Conservation (phyloP, 495 filamentous ascomycete species). For the Podospora fimiseda region DNA sequence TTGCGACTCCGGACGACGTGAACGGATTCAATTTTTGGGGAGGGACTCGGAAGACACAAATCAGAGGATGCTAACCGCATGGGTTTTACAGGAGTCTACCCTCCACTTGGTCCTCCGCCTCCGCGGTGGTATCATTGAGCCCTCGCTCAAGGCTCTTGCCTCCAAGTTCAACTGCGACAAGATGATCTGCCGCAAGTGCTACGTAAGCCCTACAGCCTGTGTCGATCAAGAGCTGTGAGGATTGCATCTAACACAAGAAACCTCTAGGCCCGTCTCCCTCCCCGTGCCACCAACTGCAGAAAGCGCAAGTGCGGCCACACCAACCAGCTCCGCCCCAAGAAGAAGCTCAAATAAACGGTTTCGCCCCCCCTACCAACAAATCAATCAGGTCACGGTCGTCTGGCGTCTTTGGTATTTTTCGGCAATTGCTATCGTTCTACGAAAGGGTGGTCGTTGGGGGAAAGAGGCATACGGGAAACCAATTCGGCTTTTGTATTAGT, state of each 20-base stretch:
- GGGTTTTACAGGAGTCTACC: slow-evolving; percentile 73
- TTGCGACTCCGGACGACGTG: too few relatives aligned
- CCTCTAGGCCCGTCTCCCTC: slow-evolving; percentile 81
- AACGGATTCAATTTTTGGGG: background rate
- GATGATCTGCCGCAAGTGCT: slow-evolving; percentile 99
- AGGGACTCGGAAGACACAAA: background rate
- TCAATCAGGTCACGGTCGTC: slow-evolving; percentile 27
- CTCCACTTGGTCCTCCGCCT: slow-evolving; percentile 99
- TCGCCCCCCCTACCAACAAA: background rate
- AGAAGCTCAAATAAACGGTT: slow-evolving; percentile 93
- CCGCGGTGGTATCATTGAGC: slow-evolving; percentile 99
- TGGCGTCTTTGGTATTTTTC: slow-evolving; percentile 35
- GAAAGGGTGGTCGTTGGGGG: slow-evolving; percentile 17
- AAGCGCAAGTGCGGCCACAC: slow-evolving; percentile 99
- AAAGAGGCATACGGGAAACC: slow-evolving; percentile 10
- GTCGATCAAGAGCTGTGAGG: too few relatives aligned
- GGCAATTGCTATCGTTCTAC: slow-evolving; percentile 24
- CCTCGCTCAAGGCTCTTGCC: slow-evolving; percentile 95
- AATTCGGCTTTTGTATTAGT: slow-evolving; percentile 21
- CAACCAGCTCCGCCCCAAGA: slow-evolving; percentile 99
- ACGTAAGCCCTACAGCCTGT: too few relatives aligned
- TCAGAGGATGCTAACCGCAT: slow-evolving; percentile 7
- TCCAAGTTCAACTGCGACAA: slow-evolving; percentile 99
- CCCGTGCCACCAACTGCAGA: slow-evolving; percentile 98
- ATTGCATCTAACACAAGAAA: slow-evolving; percentile 12